Conservation (phyloP, 2,329 filamentous ascomycete genomes). For the Ceratocystis albifundus region DNA sequence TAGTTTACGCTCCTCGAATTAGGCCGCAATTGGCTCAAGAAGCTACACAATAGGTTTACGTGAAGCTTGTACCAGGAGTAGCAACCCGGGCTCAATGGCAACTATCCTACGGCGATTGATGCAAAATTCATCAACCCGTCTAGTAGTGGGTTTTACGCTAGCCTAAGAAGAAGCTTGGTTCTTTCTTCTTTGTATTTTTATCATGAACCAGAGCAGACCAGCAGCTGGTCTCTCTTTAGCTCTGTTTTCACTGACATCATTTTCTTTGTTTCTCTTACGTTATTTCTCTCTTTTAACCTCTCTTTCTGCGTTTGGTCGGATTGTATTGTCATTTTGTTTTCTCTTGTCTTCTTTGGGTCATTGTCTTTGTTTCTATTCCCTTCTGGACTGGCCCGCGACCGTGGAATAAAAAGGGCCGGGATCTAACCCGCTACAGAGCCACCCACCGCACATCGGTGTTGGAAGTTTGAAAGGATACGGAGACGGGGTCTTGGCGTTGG, state of each 20-base stretch:
- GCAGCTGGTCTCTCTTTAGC: neutral
- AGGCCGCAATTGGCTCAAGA: neutral
- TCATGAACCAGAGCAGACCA: neutral
- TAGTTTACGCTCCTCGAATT: neutral
- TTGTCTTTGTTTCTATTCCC: constrained; percentile 14
- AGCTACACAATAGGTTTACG: too few relatives aligned
- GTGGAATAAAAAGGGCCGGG: too few relatives aligned
- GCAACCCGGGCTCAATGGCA: too few relatives aligned
- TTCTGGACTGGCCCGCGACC: neutral
- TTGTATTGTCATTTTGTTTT: constrained; percentile 20
- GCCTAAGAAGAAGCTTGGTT: neutral
- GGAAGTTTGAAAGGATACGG: too few relatives aligned
- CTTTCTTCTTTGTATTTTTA: constrained; percentile 15
- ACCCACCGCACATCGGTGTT: too few relatives aligned
- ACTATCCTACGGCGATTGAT: too few relatives aligned
- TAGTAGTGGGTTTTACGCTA: neutral
- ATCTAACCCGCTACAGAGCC: too few relatives aligned
- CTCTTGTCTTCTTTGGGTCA: constrained; percentile 3
- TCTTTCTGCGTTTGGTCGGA: constrained; percentile 7
- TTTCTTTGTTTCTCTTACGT: constrained; percentile 20
- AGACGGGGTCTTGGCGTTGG: neutral
- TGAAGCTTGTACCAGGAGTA: too few relatives aligned
- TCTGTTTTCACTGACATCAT: constrained; percentile 6
- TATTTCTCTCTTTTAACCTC: constrained; percentile 8
- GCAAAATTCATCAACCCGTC: too few relatives aligned